Evolutionary conservation across 108 stramenopile genomes (phyloP), one percentile per base, ranked within the genome.

Genomic region (Nitzschia inconspicua): DNA sequence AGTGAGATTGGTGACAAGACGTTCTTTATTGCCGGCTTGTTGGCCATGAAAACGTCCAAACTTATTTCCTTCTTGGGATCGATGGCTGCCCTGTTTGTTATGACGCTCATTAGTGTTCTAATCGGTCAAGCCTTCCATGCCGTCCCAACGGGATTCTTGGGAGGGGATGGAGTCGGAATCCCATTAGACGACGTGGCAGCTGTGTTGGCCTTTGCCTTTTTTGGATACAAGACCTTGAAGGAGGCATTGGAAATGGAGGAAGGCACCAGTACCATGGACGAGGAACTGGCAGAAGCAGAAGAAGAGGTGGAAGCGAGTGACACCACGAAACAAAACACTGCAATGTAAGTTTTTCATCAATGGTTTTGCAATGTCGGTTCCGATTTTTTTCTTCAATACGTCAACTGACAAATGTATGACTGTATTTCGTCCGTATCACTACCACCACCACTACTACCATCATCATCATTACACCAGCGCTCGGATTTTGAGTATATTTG

Each of bases 1-100:
- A 96, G 96, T 46, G 99, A 99, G 65, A 95, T 99, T 60, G 99
- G 99, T 29, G 99, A 99, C 79, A 98, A 99, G 63, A 99, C 99
- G 43, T 99, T 99, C 65, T 98, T 98, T 78, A 95, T 99, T 54
- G 99, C 99, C 1, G 98, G 94, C 24, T 81, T 99, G 37, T 56
- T 99, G 32, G 97, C 97, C 6, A 89, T 91, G 60, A 91, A 95
- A 63, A 72, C 79, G 8, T 83, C 83, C 24, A 70, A 92, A 19
- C 62, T 96, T 25, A 79, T 96, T 24, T 88, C 95, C 2, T 98
- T 97, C 57, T 65, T 92, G 16, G 99, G 97, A 28, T 86, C 91
- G 18, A 73, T 98, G 30, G 88, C 75, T 3, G 98, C 98, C 6
- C 75, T 99, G 42, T 83, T 88, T 3, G 90, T 93, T 16, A 99